Conservation (phyloP, 2,329 filamentous ascomycete genomes). For the Hymenoscyphus scutula region DNA sequence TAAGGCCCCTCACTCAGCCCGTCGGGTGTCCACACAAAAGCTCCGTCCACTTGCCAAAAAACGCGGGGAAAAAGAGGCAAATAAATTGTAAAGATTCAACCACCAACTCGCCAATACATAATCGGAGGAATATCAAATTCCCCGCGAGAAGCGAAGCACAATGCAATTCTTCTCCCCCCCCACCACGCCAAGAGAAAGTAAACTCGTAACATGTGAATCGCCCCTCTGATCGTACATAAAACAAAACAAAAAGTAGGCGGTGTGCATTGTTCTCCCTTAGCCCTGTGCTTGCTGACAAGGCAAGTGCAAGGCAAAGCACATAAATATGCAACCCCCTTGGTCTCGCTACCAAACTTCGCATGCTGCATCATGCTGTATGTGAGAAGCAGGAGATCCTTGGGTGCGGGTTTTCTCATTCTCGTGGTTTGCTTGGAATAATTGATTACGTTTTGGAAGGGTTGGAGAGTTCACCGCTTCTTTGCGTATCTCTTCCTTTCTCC, state of each 20-base stretch:
- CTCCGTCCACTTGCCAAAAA: neutral
- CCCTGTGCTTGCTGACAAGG: constrained; percentile 1
- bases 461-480: constrained; percentile 2
- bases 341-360: constrained; percentile 6
- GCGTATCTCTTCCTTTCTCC: neutral
- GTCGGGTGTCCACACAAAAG: neutral
- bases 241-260: neutral
- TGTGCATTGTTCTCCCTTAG: constrained; percentile 2
- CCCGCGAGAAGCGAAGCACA: neutral
- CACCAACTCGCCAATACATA: neutral
- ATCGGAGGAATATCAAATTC: neutral
- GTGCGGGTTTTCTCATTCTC: neutral
- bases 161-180: neutral
- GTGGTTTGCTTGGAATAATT: neutral
- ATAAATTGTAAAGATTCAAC: neutral
- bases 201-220: neutral
- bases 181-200: neutral
- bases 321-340: neutral
- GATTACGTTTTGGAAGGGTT: neutral
- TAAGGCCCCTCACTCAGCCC: neutral
- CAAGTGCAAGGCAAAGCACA: neutral
- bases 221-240: neutral
- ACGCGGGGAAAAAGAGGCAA: neutral
- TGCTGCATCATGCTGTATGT: constrained; percentile 4
- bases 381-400: neutral